A percentile compares a stretch with the other conserved stretches of the same genome.
Conservation (phyloP, 1,139 yeast genomes). For the Pneumocystis canis region DNA sequence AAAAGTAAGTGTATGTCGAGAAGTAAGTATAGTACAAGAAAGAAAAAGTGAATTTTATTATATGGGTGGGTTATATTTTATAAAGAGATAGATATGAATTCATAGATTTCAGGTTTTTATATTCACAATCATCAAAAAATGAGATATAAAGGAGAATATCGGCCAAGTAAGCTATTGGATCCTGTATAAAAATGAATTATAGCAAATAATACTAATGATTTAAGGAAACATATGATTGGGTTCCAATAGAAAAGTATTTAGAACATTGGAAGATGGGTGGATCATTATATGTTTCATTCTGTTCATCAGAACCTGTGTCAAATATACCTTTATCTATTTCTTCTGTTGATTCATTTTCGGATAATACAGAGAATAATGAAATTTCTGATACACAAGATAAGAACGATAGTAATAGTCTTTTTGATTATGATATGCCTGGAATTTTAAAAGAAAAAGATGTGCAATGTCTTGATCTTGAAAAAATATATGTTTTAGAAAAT, state of each 20-base stretch:
- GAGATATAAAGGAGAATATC: constrained; percentile 61
- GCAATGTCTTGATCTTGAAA: not conserved
- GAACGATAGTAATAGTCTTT: not conserved
- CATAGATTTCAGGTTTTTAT: constrained; percentile 36
- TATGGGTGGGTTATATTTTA: constrained; percentile 21
- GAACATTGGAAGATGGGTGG: not conserved
- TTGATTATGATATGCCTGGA: not conserved
- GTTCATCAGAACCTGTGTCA: not conserved
- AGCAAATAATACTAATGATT: not conserved
- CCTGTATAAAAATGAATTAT: constrained; percentile 17
- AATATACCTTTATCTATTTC: not conserved
- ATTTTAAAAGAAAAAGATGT: not conserved
- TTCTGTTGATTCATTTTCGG: not conserved
- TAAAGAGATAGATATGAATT: not conserved
- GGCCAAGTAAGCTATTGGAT: constrained; percentile 26
- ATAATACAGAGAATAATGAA: not conserved
- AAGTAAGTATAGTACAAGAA: constrained; percentile 36
- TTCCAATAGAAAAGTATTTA: not conserved
- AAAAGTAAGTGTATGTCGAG: constrained; percentile 60
- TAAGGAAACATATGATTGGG: constrained; percentile 1
- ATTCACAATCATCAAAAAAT: constrained; percentile 68
- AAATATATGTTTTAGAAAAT: not conserved
- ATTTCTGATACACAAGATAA: not conserved
- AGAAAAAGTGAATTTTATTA: constrained; percentile 39
- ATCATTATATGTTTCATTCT: not conserved